Evolutionary conservation across 1,139 yeast species (phyloP), one percentile per base, ranked within the genome.

Genomic region (Pneumocystis canis): DNA sequence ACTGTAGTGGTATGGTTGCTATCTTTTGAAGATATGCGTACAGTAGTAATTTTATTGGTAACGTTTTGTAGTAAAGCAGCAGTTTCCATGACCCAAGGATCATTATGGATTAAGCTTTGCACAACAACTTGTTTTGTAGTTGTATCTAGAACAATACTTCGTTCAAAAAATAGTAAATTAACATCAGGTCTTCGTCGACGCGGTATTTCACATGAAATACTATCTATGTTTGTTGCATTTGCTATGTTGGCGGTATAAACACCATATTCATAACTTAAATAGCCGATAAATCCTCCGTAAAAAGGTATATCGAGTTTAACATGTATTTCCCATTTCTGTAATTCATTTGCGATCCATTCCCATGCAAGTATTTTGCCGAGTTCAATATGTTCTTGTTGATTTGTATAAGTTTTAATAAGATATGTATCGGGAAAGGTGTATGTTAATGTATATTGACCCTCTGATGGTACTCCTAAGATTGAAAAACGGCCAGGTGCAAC

Each of bases 401-500:
- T 31, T 58, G 54, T 9, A 31, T 56, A 58, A 5, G 41, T 31
- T 18, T 39, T 31, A 16, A 30, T 28, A 58, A 65, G 47, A 35
- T 61, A 58, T 6, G n/a, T 33, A 31, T 65, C 66, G 14, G 62
- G 63, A 25, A 61, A n/a, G 41, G 28, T 62, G 33, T 65, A 63
- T 5, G 59, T 61, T 18, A 62, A 58, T 56, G 63, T 11, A 33
- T 62, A 35, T 4, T 41, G 30, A 7, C 28, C 58, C 16, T 35
- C 54, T 33, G 60, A 41, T 0, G 94, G 89, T 1, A 89, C 69
- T 0, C 95, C 97, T 63, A 92, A 80, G 11, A 92, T 84, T 0
- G 96, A 84, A 92, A 95, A 89, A 65, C 84, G 79, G 0, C 97
- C 97, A 0, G 96, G 96, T 14, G 75, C 70, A 0, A 89, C 79